These are phyloP conservation scores for Magnaporthiopsis incrustans DNA, from an alignment of 2,329 filamentous ascomycete genomes.

Conservation along the genomic window DNA sequence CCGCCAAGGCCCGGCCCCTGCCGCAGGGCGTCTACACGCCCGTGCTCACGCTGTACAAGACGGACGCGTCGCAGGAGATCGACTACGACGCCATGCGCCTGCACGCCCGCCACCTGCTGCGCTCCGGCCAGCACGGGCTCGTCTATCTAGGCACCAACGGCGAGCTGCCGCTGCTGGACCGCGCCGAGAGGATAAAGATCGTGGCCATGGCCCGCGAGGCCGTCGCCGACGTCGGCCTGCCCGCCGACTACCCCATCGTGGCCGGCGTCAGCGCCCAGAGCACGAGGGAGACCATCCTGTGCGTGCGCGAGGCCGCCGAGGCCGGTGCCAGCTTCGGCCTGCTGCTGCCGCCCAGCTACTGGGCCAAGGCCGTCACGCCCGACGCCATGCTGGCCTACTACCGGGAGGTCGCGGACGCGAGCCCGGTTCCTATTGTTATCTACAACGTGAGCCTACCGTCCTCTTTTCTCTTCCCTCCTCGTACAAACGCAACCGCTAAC, in stretches of 20 bases:
- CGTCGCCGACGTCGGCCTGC: conserved; percentile 21
- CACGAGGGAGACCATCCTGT: conserved; percentile 24
- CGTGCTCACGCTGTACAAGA: conserved; percentile 37
- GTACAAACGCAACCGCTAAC: no score
- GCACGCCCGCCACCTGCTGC: conserved; percentile 32
- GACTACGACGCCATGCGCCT: conserved; percentile 36
- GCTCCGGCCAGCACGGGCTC: conserved; percentile 35
- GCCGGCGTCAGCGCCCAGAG: conserved; percentile 34
- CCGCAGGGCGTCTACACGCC: conserved; percentile 38
- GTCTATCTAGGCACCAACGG: conserved; percentile 40
- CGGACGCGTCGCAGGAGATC: conserved; percentile 29
- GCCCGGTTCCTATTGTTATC: conserved; percentile 40
- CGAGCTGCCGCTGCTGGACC: conserved; percentile 33
- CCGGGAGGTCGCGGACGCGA: conserved; percentile 26
- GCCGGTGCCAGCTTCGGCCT: conserved; percentile 30
- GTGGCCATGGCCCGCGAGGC: conserved; percentile 29
- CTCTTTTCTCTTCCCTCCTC: no score
- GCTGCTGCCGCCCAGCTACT: conserved; percentile 30
- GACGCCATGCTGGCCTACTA: conserved; percentile 27
- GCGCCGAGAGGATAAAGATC: conserved; percentile 32
- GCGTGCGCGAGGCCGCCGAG: conserved; percentile 26
- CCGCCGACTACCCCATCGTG: conserved; percentile 30
- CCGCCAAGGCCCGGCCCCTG: conserved; percentile 27
- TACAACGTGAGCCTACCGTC: no score
- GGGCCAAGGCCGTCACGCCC: conserved; percentile 25